A percentile compares a stretch with the other conserved stretches of the same genome.
These are phyloP conservation scores for Myriosclerotinia curreyana DNA, from an alignment of 2,329 filamentous ascomycete genomes.

Conservation along the genomic window DNA sequence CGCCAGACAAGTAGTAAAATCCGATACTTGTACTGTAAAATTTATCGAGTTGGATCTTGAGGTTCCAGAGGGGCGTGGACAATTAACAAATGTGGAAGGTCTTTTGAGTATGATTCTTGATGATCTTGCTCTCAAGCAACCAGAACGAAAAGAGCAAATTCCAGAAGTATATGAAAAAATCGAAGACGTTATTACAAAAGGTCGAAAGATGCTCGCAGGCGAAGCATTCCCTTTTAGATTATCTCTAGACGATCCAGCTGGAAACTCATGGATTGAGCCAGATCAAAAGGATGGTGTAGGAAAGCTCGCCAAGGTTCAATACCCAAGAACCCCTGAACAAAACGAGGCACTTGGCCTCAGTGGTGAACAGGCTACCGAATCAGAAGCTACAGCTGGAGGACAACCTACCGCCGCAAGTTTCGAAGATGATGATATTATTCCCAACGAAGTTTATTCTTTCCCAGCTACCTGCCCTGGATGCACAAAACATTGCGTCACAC, in stretches of 20 bases:
- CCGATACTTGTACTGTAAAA: conserved; percentile 79
- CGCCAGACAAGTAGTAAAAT: conserved; percentile 85
- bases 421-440: conserved; percentile 71
- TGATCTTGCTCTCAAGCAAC: conserved; percentile 78
- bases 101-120: conserved; percentile 74
- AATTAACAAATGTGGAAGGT: conserved; percentile 91
- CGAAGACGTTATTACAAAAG: conserved; percentile 68
- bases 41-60: conserved; percentile 92
- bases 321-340: conserved; percentile 76
- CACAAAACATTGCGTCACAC: conserved; percentile 78
- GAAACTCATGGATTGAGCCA: conserved; percentile 95
- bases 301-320: conserved; percentile 87
- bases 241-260: conserved; percentile 83
- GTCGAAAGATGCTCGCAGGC: conserved; percentile 74
- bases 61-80: conserved; percentile 84
- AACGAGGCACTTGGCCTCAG: conserved; percentile 81
- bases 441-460: conserved; percentile 90
- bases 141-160: conserved; percentile 71
- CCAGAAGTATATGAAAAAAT: conserved; percentile 80
- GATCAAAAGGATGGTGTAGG: conserved; percentile 74
- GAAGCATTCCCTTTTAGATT: conserved; percentile 83
- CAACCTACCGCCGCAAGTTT: conserved; percentile 44
- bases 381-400: conserved; percentile 46
- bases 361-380: conserved; percentile 54
- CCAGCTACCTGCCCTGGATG: conserved; percentile 91